Evolutionary conservation across 306 rosid genomes (phyloP), one percentile per base, ranked within the genome.

Genomic region (Cucurbita ficifolia): DNA sequence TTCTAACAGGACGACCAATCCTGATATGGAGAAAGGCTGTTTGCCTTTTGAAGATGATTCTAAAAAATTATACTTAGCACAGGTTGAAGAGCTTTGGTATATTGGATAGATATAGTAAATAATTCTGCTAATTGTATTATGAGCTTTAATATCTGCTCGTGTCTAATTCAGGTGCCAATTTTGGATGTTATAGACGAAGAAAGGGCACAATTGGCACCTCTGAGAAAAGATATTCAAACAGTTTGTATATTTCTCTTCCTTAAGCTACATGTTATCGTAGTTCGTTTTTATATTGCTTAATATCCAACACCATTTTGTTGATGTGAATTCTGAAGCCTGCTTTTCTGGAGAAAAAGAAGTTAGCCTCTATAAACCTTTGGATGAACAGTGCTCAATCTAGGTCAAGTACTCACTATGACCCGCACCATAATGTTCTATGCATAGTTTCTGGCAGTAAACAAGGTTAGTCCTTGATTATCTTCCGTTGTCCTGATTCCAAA

Each of bases 401-500:
- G 86, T 95, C 97, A 75, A 95, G 97, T 81, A 82, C 97, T 67
- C 99, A 91, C 83, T 95, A 95, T 83, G 99, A 95, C 83, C 99
- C 99, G 33, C 91, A 91, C 82, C 92, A 91, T 74, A 95, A 91
- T 77, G 86, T 95, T 83, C 87, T 95, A 61, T 89, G 99, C 75
- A 33, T 89, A 75, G 91, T 95, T 82, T 84, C 90, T 82, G 99
- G 99, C 80, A 17, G 85, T 76, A 94, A 91, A 89, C 87, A 79
- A 87, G 99, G 97, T 89, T 52, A 49, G 63, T 48, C 60, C 40
- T 36, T 48, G 35, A 72, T 72, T 8, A 29, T 36, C 72, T 43
- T 45, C 51, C 53, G 18, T 33, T 50, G 17, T 33, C 40, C 17
- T 33, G 70, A 4, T 35, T 36, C 33, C 38, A 51, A 68, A 24